Evolutionary conservation across 1,284 basidiomycete species (phyloP).

Genomic region (Ustilago hordei): DNA sequence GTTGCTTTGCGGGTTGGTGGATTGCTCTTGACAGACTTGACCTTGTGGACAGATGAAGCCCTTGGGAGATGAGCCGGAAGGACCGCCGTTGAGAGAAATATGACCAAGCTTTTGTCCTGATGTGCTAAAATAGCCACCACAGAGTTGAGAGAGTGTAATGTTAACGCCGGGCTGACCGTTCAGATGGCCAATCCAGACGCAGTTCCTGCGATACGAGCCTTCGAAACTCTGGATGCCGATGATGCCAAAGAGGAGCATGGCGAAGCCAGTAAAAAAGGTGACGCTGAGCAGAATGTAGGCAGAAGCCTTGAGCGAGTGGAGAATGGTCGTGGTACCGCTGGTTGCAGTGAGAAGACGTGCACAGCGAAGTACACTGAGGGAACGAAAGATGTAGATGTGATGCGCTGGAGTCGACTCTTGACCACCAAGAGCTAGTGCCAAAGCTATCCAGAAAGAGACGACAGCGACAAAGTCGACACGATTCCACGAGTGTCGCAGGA

Average conservation of each 20-base stretch:
- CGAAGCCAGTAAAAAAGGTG: slow-evolving; percentile 89
- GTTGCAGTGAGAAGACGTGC: slow-evolving; percentile 88
- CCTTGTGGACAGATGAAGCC: slow-evolving; percentile 68
- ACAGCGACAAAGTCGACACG: slow-evolving; percentile 90
- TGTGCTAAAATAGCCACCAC: slow-evolving; percentile 58
- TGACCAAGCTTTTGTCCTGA: slow-evolving; percentile 34
- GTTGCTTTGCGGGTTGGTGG: slow-evolving; percentile 77
- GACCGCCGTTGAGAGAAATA: slow-evolving; percentile 30
- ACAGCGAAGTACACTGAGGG: slow-evolving; percentile 86
- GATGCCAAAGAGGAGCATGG: slow-evolving; percentile 84
- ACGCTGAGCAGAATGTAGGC: slow-evolving; percentile 88
- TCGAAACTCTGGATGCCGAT: slow-evolving; percentile 68
- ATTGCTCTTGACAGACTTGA: slow-evolving; percentile 66
- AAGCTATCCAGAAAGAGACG: slow-evolving; percentile 81
- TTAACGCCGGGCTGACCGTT: slow-evolving; percentile 56
- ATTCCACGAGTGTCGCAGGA: slow-evolving; percentile 92
- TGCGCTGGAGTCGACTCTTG: slow-evolving; percentile 76
- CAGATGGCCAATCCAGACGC: slow-evolving; percentile 64
- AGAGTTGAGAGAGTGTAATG: slow-evolving; percentile 60
- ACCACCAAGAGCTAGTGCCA: slow-evolving; percentile 77
- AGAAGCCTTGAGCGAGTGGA: slow-evolving; percentile 90
- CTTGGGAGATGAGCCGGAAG: slow-evolving; percentile 47
- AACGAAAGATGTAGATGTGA: slow-evolving; percentile 89
- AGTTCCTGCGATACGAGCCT: slow-evolving; percentile 65
- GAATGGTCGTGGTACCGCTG: slow-evolving; percentile 91